Conservation (phyloP, 257 asterid species). For the Solanum ossicruentum region DNA sequence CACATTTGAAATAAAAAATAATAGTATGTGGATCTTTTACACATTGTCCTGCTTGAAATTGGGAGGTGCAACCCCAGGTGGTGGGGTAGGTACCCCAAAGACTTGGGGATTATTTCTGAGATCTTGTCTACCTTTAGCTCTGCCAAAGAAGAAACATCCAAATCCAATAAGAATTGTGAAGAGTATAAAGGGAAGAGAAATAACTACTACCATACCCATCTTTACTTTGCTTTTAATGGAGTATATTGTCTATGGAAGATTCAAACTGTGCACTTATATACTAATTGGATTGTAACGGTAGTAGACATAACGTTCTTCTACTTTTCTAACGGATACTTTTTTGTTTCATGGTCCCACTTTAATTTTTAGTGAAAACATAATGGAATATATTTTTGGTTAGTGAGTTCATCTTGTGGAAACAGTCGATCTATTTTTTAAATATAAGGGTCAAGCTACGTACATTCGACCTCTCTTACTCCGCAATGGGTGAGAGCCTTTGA, state of each 20-base stretch:
- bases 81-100: constrained; percentile 63
- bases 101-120: constrained; percentile 56
- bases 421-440: no score
- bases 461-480: no score
- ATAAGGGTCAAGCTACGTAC: no score
- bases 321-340: constrained; percentile 19
- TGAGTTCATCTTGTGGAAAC: not conserved
- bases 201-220: constrained; percentile 85
- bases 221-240: not conserved
- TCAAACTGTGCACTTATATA: no score
- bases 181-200: constrained; percentile 66
- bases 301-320: constrained; percentile 25
- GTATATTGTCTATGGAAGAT: no score
- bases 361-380: not conserved
- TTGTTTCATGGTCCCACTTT: not conserved
- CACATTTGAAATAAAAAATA: not conserved
- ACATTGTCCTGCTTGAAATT: constrained; percentile 29
- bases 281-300: constrained; percentile 10
- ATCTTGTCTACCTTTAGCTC: constrained; percentile 74
- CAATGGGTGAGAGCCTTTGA: no score
- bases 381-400: not conserved
- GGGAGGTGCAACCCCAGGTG: constrained; percentile 32
- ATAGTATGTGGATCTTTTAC: not conserved
- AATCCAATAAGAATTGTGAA: constrained; percentile 62
- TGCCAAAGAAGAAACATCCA: constrained; percentile 74